Evolutionary conservation across 2,329 filamentous ascomycete genomes (phyloP).

Genomic region (Colletotrichum viniferum): DNA sequence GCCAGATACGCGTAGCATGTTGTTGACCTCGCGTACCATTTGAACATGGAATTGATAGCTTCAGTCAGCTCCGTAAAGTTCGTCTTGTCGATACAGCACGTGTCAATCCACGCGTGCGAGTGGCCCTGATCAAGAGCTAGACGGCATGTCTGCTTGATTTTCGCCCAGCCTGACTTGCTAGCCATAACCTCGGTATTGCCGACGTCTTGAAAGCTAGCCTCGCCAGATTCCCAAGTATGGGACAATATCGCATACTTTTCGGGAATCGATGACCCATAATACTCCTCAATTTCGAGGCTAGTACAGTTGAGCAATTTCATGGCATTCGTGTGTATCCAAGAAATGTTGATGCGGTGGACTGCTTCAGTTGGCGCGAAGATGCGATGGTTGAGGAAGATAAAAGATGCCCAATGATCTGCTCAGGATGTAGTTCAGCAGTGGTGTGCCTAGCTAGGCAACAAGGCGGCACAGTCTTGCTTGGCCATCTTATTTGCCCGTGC

Average conservation of each 20-base stretch:
- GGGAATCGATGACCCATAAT: neutral
- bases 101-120: neutral
- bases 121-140: neutral
- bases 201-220: neutral
- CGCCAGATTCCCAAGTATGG: neutral
- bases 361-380: neutral
- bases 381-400: neutral
- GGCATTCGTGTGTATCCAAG: fast-evolving
- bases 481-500: neutral
- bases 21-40: neutral
- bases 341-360: fast-evolving
- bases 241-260: neutral
- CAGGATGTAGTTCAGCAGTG: neutral
- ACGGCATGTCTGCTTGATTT: neutral
- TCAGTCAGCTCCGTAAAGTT: neutral
- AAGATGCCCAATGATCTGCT: neutral
- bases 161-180: neutral
- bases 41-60: neutral
- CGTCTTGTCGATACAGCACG: neutral
- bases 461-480: neutral
- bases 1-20: neutral
- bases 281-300: neutral
- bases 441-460: neutral
- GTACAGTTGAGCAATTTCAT: neutral
- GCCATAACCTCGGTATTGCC: neutral